Evolutionary conservation across 192 early-diverging fungal genomes (phyloP).

Genomic region (Entrophospora sp.): DNA sequence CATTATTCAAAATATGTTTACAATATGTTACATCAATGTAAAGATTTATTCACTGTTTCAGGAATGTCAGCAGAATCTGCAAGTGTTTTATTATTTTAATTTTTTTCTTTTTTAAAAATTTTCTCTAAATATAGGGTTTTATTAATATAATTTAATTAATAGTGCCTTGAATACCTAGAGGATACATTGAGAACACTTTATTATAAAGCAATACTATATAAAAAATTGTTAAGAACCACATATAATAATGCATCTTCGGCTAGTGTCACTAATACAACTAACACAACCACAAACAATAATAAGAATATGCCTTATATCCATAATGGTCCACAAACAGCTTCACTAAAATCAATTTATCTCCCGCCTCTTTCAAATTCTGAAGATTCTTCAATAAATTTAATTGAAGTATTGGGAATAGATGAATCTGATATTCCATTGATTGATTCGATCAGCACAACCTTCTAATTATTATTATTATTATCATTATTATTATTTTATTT

Average conservation of each 20-base stretch:
- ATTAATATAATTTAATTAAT: background rate
- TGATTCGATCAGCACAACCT: conserved; percentile 26
- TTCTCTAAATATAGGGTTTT: background rate
- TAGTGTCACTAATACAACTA: background rate
- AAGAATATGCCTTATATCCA: conserved; percentile 3
- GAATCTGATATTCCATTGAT: conserved; percentile 28
- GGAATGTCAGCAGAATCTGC: conserved; percentile 38
- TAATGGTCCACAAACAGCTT: too few relatives aligned
- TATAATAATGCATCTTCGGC: background rate
- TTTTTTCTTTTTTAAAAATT: background rate
- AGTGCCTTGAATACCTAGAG: conserved; percentile 40
- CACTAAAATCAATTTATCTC: conserved; percentile 17
- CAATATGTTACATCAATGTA: conserved; percentile 14
- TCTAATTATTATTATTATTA: background rate
- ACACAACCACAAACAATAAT: too few relatives aligned
- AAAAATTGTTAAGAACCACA: background rate
- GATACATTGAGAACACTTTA: conserved; percentile 37
- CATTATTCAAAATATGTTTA: conserved; percentile 23
- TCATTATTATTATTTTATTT: too few relatives aligned
- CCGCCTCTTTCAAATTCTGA: background rate
- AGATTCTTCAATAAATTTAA: background rate
- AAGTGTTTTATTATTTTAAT: background rate
- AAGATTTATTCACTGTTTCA: conserved; percentile 19
- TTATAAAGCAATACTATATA: conserved; percentile 13
- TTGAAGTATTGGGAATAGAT: conserved; percentile 21